These are phyloP conservation scores for Echium plantagineum DNA, from an alignment of 257 asterid genomes.

Conservation along the genomic window DNA sequence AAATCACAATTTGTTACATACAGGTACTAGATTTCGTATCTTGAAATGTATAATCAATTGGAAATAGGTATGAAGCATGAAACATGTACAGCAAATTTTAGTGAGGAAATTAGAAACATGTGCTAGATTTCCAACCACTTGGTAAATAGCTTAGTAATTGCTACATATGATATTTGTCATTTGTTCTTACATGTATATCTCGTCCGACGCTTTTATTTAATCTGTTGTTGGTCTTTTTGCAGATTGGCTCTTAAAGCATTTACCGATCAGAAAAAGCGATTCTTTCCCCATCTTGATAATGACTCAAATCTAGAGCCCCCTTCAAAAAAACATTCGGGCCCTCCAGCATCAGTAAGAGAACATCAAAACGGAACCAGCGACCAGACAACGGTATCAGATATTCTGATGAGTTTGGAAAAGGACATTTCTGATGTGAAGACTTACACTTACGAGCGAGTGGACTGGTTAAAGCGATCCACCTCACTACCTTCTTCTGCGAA, in stretches of 20 bases:
- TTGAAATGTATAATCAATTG: too few relatives aligned
- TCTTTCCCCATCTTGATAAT: conserved; percentile 76
- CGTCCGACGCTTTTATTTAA: too few relatives aligned
- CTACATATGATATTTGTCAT: too few relatives aligned
- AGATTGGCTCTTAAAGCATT: conserved; percentile 96
- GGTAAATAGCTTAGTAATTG: too few relatives aligned
- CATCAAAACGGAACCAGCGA: conserved; percentile 46
- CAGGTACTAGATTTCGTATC: too few relatives aligned
- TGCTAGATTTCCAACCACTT: too few relatives aligned
- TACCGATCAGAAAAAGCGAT: conserved; percentile 73
- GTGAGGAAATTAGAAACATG: too few relatives aligned
- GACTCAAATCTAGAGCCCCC: conserved; percentile 44
- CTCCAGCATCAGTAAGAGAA: conserved; percentile 20
- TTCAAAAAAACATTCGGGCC: conserved; percentile 47
- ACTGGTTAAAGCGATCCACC: conserved; percentile 81
- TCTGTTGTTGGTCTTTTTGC: conserved; percentile 6
- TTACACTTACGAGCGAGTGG: conserved; percentile 64
- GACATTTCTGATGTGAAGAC: conserved; percentile 57
- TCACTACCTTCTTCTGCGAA: conserved; percentile 42
- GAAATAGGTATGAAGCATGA: too few relatives aligned
- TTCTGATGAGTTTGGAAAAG: conserved; percentile 51
- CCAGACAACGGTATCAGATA: conserved; percentile 48
- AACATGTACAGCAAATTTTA: too few relatives aligned
- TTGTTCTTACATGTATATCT: not conserved
- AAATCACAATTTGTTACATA: too few relatives aligned